Evolutionary conservation across 2,329 filamentous ascomycete genomes (phyloP), one percentile per base, ranked within the genome.

Genomic region (Nemania sp.): DNA sequence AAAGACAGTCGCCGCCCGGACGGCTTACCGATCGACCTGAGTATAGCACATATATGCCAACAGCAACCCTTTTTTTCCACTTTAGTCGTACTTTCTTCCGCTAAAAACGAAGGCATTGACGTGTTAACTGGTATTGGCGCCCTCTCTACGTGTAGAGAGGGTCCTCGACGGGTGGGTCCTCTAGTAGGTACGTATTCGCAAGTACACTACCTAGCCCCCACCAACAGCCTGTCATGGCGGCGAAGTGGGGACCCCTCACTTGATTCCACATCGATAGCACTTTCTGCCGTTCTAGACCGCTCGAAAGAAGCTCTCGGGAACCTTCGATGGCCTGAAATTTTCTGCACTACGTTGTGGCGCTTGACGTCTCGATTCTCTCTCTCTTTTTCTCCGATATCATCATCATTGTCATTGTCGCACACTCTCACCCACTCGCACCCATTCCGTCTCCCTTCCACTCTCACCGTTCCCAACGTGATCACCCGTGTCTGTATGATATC

Each of bases 241-340:
- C n/a, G n/a, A n/a, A 5, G 47, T 47, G 53, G 20, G 42, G 47
- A 39, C n/a, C 21, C 39, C 21, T 25, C n/a, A 34, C 47, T 34
- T 15, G 15, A 21, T n/a, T n/a, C 32, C 55, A 46, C 54, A 49
- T 57, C 57, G 43, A 66, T 66, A 66, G 62, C 42, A 10, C 54
- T 4, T 71, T 70, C 62, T 72, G 70, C 70, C 70, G 39, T 18
- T 1, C 13, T 39, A 42, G 48, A 72, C 70, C 70, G 70, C 70
- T 67, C 61, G 50, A 62, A 54, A 63, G 70, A 72, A 72, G 68
- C 70, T 70, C 66, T 65, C 67, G 61, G 70, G 69, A 72, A 66
- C 62, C 63, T 70, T 69, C 67, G 63, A 66, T 37, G 59, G 40
- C 47, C 59, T 60, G 56, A 66, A 69, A 65, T 67, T 67, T 68